A percentile compares a stretch with the other conserved stretches of the same genome.
These are phyloP conservation scores for Petasospora fabianii DNA, from an alignment of 1,139 yeast genomes.

Conservation along the genomic window DNA sequence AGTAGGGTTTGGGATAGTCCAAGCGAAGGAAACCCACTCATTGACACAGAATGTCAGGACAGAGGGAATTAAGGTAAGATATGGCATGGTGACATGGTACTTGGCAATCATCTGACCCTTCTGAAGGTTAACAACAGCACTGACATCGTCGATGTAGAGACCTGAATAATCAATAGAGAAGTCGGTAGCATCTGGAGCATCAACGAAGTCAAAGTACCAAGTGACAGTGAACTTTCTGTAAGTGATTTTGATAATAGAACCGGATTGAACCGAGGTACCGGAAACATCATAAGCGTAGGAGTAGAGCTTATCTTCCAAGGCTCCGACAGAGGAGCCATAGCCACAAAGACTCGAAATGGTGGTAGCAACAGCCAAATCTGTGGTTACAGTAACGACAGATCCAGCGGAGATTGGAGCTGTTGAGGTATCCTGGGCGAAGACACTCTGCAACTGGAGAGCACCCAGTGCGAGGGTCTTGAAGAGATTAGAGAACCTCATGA, in stretches of 20 bases:
- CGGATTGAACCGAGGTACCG: not conserved
- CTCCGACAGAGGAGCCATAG: conserved; percentile 4
- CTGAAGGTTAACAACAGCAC: conserved; percentile 16
- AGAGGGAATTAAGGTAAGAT: not conserved
- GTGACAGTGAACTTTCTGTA: not conserved
- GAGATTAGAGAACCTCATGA: not conserved
- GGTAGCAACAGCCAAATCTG: conserved; percentile 6
- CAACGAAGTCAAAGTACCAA: conserved; percentile 12
- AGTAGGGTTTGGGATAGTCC: conserved; percentile 6
- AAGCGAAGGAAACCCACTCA: conserved; percentile 17
- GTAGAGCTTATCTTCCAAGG: conserved; percentile 5
- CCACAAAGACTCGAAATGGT: conserved; percentile 7
- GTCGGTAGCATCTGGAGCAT: conserved; percentile 12
- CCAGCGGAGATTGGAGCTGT: not conserved
- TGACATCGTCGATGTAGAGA: conserved; percentile 6
- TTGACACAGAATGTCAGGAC: not conserved
- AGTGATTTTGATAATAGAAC: not conserved
- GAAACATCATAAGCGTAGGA: conserved; percentile 2
- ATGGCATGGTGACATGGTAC: conserved; percentile 7
- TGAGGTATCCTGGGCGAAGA: not conserved
- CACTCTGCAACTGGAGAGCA: not conserved
- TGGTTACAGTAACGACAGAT: conserved; percentile 12
- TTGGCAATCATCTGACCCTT: conserved; percentile 15
- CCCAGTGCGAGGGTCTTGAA: not conserved
- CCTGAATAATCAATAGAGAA: conserved; percentile 12